These are phyloP conservation scores for Immersiella caudata DNA, from an alignment of 495 filamentous ascomycete genomes.

Conservation along the genomic window DNA sequence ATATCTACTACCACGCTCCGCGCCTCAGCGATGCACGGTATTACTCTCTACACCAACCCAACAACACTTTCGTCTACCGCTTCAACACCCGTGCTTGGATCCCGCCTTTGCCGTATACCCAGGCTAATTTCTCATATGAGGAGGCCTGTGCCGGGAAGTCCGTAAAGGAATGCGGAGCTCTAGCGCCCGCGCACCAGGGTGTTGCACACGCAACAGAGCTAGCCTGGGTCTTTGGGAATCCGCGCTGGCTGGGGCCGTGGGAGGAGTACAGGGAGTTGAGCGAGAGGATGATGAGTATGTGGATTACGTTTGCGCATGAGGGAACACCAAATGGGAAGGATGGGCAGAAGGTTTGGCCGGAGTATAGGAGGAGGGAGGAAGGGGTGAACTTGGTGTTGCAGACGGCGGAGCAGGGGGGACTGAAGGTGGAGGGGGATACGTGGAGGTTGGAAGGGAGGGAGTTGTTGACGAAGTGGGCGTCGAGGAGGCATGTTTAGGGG, in stretches of 20 bases:
- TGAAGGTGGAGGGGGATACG: constrained; percentile 38
- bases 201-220: constrained; percentile 43
- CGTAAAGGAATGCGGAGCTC: constrained; percentile 8
- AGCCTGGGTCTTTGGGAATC: constrained; percentile 41
- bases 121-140: constrained; percentile 20
- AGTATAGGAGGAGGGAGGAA: constrained; percentile 29
- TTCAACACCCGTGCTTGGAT: constrained; percentile 40
- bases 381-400: constrained; percentile 41
- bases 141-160: constrained; percentile 13
- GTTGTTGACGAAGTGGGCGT: constrained; percentile 40
- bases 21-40: constrained; percentile 33
- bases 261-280: constrained; percentile 32
- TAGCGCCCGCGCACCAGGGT: constrained; percentile 38
- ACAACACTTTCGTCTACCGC: constrained; percentile 36
- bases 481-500: constrained; percentile 37
- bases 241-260: constrained; percentile 37
- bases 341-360: constrained; percentile 34
- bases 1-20: constrained; percentile 42
- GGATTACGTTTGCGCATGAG: constrained; percentile 39
- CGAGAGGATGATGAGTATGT: constrained; percentile 33
- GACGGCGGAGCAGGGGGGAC: constrained; percentile 38
- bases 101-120: constrained; percentile 2
- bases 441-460: constrained; percentile 40
- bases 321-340: constrained; percentile 37
- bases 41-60: constrained; percentile 26